Base-by-base conservation (phyloP, 805 yeast genomes). In the Candida adriatica region DNA sequence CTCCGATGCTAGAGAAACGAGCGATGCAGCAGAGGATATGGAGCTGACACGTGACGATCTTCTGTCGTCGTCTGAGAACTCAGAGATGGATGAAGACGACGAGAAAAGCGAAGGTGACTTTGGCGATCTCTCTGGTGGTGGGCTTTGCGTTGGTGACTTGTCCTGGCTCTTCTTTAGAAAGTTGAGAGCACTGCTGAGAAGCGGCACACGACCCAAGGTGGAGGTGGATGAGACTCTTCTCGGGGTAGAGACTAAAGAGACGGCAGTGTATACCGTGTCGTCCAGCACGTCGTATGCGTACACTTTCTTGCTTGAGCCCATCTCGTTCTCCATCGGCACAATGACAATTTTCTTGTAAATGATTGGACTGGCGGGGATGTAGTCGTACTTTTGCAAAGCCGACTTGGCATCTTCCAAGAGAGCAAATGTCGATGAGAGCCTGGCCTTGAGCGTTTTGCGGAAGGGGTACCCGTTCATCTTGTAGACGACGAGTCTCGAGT, bases 401-500 rank as follows among this genome's bases (percentile, higher is more conserved):
- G 41, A 9, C 26, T 34, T 24, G 5, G 20, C 10, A 9, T 21
- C 16, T 8, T 25, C 26, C 24, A 43, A 43, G 10, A 33, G 17
- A 4, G 32, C 33, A 28, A 28, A 38, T 4, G 45, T 27, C 4
- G 26, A 11, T 11, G 31, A 26, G 9, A 36, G 21, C 8, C 39
- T 32, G 2, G 18, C 26, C 24, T 33, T 35, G 19, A 41, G 24
- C 3, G 32, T 17, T 31, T 28, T 41, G 38, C 31, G 33, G 28
- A 37, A 37, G 10, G 37, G 26, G n/a, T 33, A 31, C 15, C 43
- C 36, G 16, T 33, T 34, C 26, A 79, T 54, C 40, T 84, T 69
- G 81, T 90, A 85, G 29, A 83, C 65, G 13, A 85, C 37, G 15
- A 85, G 61, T 24, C 87, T 62, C 29, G 71, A 62, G 51, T 76